Evolutionary conservation across 208 protist species (phyloP), one percentile per base, ranked within the genome.

Genomic region (Wallacemonas sp.): DNA sequence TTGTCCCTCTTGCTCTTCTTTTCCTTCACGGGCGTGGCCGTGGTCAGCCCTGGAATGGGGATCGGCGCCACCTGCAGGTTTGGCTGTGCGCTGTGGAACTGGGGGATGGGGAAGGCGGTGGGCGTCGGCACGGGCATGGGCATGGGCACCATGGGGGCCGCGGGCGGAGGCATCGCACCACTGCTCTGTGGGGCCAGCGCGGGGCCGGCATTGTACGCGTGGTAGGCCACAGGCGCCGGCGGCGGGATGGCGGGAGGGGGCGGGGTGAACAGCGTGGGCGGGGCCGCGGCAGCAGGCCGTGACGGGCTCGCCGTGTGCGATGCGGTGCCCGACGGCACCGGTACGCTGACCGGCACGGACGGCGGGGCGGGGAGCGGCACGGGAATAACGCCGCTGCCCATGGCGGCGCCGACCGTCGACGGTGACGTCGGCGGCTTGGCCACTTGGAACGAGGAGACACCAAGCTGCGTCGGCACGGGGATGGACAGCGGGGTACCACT

Each of bases 401-500:
- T 33, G 20, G 49, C 28, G 28, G 22, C 48, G 4, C 20, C 5
- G 20, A 14, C 22, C 39, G 29, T 8, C 20, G 20, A 57, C 10
- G 45, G 23, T 59, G 65, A 11, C 36, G 63, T 32, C 42, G 66
- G 32, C 23, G 18, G 67, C 18, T 54, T 39, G 41, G 44, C 46
- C 11, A 41, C 28, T 42, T 68, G 70, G 18, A 65, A 48, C 18
- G 36, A 46, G n/a, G 57, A 38, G 26, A 32, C 36, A 22, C 65
- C 8, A 41, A 65, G 46, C 10, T 75, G 2, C 20, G 46, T 29
- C 3, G 81, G 81, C 0, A 84, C 73, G 3, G 81, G 81, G 31
- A 87, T 80, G 67, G 57, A 73, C 23, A 82, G 61, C 32, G 70
- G 70, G 8, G 42, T 57, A 41, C 70, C 71, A 64, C 50, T 72